A percentile compares a stretch with the other conserved stretches of the same genome.
These are phyloP conservation scores for Fusarium acutatum DNA, from an alignment of 2,329 filamentous ascomycete genomes.

Conservation along the genomic window DNA sequence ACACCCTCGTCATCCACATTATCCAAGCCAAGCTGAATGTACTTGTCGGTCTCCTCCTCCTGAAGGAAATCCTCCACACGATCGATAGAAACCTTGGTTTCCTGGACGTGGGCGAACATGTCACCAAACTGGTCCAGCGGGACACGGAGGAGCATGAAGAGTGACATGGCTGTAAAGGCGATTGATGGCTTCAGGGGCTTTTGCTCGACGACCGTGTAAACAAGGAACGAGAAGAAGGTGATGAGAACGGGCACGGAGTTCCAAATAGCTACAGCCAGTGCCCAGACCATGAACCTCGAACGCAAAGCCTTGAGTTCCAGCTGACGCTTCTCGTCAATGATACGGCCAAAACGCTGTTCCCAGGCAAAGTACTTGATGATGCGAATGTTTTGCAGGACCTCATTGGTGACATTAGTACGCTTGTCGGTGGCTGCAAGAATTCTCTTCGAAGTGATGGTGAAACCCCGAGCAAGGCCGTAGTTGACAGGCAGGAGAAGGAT, in stretches of 20 bases:
- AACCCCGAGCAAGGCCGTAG: conserved; percentile 85
- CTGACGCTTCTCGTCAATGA: conserved; percentile 88
- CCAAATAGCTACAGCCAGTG: conserved; percentile 91
- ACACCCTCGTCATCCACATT: conserved; percentile 74
- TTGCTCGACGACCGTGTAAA: conserved; percentile 89
- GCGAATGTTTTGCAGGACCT: conserved; percentile 94
- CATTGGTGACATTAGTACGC: conserved; percentile 94
- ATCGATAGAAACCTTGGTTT: conserved; percentile 95
- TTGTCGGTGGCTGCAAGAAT: conserved; percentile 96
- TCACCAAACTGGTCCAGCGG: conserved; percentile 96
- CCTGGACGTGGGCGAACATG: conserved; percentile 98
- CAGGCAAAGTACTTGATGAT: conserved; percentile 99
- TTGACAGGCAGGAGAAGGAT: conserved; percentile 88
- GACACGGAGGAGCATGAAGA: conserved; percentile 92
- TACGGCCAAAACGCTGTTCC: conserved; percentile 88
- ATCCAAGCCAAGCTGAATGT: conserved; percentile 78
- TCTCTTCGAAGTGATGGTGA: conserved; percentile 85
- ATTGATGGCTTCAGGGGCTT: conserved; percentile 91
- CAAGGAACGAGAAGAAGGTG: conserved; percentile 93
- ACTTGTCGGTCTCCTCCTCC: conserved; percentile 97
- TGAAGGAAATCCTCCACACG: conserved; percentile 93
- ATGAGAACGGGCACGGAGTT: conserved; percentile 95
- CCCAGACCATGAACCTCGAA: conserved; percentile 89
- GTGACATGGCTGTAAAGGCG: conserved; percentile 93
- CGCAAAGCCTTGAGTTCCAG: conserved; percentile 82